Base-by-base conservation (phyloP, 345 rosid species). In the Eucalyptus melliodora region DNA sequence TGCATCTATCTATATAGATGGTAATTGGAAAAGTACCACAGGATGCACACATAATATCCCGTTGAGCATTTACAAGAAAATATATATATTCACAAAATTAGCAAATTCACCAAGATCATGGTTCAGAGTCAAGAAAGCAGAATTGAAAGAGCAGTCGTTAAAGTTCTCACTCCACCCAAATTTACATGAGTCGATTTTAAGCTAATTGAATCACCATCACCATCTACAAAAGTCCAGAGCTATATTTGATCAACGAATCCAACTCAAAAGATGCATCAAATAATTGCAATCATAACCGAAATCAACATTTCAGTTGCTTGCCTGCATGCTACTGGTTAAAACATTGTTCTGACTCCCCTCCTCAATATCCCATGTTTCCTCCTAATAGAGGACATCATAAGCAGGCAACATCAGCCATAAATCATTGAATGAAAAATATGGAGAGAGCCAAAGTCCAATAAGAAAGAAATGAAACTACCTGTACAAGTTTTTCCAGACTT, bases 281-380 rank as follows among this genome's bases (percentile, higher is more conserved):
- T 72, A 37, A 26, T 72, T 37, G 83, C 45, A 72, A 21, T 37
- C 14, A 7, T 72, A 72, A 37, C 45, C 26, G 2, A 86, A 86
- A 44, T 50, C 62, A 44, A 86, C 15, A n/a, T 27, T 50, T 23
- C 30, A 47, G 60, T 34, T 23, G 83, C 93, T 92, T 92, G 96
- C 99, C 96, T 98, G 98, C 93, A 96, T 97, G 93, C 99, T 97
- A 91, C 99, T 98, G 90, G 96, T 94, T 89, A 98, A 92, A 89
- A 98, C 99, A 94, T 96, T 96, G 90, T 94, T 97, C 92, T 98
- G 97, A 91, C 97, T 96, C 88, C 98, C 98, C 90, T 97, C 99
- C 89, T 98, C 99, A 83, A 97, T 94, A 91, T 97, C 99, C 99
- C 99, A 98, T 86, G 99, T 95, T 93, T 98, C 99, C 93, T 98